Percentiles rank a stretch among this genome's conserved stretches.
These are phyloP conservation scores for Phlegmacium glaucopus DNA, from an alignment of 768 basidiomycete species.

Conservation along the genomic window DNA sequence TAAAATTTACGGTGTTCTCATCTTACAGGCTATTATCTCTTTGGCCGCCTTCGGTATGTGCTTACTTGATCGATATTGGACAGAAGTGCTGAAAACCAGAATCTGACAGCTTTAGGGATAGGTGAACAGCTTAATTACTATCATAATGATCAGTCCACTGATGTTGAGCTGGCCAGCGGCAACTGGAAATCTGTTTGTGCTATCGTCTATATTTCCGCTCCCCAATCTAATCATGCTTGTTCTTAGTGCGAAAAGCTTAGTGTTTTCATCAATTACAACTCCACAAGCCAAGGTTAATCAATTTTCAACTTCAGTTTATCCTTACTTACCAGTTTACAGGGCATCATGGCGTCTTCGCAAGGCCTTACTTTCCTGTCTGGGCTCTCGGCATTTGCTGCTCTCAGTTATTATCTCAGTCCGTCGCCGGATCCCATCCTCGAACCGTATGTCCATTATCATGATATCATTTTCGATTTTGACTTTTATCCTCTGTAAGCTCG, in stretches of 20 bases:
- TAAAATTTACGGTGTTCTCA: not conserved
- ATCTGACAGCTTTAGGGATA: conserved; percentile 11
- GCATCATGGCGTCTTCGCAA: conserved; percentile 5
- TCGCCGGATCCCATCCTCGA: conserved; percentile 5
- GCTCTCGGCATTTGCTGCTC: conserved; percentile 3
- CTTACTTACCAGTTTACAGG: conserved; percentile 1
- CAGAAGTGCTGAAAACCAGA: not conserved
- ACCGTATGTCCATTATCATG: conserved; percentile 3
- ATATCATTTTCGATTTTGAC: not conserved
- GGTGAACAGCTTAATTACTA: conserved; percentile 1
- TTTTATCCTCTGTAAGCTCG: not conserved
- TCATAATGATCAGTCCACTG: not conserved
- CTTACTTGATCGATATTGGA: not conserved
- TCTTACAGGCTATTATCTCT: conserved; percentile 12
- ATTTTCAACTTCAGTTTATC: not conserved
- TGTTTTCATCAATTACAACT: not conserved
- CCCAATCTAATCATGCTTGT: not conserved
- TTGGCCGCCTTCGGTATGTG: conserved; percentile 13
- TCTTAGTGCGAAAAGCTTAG: not conserved
- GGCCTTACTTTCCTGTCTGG: conserved; percentile 11
- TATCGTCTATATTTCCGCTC: not conserved
- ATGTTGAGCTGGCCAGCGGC: conserved; percentile 3
- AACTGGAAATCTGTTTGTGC: conserved; percentile 13
- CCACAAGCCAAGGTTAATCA: not conserved
- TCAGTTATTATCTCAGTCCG: conserved; percentile 11